Evolutionary conservation across 1,139 yeast genomes (phyloP), one percentile per base, ranked within the genome.

Genomic region (Hansenula lynferdii): DNA sequence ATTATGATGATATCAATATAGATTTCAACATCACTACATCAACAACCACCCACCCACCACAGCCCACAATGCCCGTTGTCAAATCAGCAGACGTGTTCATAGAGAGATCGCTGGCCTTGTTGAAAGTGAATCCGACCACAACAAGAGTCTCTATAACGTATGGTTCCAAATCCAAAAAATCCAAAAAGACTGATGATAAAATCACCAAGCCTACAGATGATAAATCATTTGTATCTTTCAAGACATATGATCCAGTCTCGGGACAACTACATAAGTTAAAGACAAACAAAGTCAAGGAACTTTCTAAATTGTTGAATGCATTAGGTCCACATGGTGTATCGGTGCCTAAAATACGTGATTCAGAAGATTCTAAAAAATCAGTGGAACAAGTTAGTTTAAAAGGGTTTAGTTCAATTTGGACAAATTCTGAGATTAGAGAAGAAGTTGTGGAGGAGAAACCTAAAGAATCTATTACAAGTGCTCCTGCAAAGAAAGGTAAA

Each of bases 261-360:
- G 95, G 95, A 3, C 70, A 80, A 33, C 72, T 85, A 41, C 74
- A 84, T 58, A 73, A 73, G 48, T 76, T 72, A 53, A 70, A 70
- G 42, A 80, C 95, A 0, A 64, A 67, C 45, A 82, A 82, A 51
- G 63, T 72, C 35, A 89, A 89, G 60, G 96, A 89, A 57, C 73
- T 90, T 31, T 81, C 92, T 15, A 74, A 92, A 51, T 60, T 90
- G 24, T 64, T 87, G 57, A 77, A 86, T 28, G 87, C 90, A n/a
- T 57, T 89, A 37, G 97, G 97, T 0, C 96, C 97, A 5, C 71
- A 75, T 44, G 92, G 94, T 3, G 84, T 85, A 14, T 70, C 63
- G 45, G 54, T 67, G 28, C 49, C 25, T 38, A 38, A 43, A 40
- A 20, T 41, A 34, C 21, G 35, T 21, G 17, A 34, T 18, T n/a